These are phyloP conservation scores for Vickermania spadyakhi DNA, from an alignment of 208 protist genomes.

Conservation along the genomic window DNA sequence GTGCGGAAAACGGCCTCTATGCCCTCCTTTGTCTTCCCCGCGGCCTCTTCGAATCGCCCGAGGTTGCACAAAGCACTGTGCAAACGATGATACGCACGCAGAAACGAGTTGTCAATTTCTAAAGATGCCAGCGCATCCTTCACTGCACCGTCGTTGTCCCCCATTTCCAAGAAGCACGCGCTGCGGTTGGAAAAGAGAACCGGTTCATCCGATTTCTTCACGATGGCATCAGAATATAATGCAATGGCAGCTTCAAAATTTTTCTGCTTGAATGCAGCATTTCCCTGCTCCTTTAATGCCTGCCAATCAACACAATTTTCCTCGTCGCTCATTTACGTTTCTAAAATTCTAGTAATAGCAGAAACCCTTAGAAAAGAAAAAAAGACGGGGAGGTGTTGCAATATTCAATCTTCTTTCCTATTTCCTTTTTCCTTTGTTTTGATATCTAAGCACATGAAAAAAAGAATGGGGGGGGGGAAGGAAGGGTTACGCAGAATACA, in stretches of 20 bases:
- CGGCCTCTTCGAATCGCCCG: constrained; percentile 51
- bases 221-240: constrained; percentile 82
- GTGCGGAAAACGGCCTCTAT: constrained; percentile 4
- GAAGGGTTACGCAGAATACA: too few species aligned
- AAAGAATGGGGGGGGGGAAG: too few species aligned
- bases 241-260: constrained; percentile 68
- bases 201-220: constrained; percentile 35
- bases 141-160: constrained; percentile 35
- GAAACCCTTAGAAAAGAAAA: too few species aligned
- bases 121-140: constrained; percentile 68
- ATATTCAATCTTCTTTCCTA: too few species aligned
- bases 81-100: constrained; percentile 81
- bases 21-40: constrained; percentile 17
- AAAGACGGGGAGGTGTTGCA: too few species aligned
- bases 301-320: constrained; percentile 20
- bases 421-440: too few species aligned
- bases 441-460: too few species aligned
- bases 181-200: constrained; percentile 91
- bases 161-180: constrained; percentile 68
- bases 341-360: too few species aligned
- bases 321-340: background rate
- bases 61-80: constrained; percentile 74
- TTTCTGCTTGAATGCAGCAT: constrained; percentile 79
- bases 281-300: constrained; percentile 80
- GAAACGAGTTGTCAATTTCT: constrained; percentile 62